Evolutionary conservation across 108 stramenopile genomes (phyloP).

Genomic region (Skeletonema tropicum): DNA sequence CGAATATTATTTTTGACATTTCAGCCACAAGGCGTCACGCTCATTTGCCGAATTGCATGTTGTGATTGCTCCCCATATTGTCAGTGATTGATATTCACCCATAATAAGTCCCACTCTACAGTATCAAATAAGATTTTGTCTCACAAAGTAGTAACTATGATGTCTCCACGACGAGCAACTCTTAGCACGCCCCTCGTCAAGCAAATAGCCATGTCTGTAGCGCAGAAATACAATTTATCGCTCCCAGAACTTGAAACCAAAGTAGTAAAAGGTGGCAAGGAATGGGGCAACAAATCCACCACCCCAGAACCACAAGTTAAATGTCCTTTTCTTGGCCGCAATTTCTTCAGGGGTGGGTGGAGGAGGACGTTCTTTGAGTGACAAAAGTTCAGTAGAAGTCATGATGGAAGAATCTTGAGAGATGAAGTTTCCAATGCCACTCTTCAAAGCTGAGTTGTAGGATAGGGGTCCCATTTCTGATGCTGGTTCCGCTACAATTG

Average conservation of each 20-base stretch:
- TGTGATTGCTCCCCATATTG: not conserved
- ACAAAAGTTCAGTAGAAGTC: slow-evolving; percentile 47
- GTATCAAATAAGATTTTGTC: not conserved
- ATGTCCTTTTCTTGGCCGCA: slow-evolving; percentile 81
- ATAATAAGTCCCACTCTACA: not conserved
- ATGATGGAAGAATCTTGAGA: slow-evolving; percentile 25
- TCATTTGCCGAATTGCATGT: not conserved
- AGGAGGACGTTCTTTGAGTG: slow-evolving; percentile 75
- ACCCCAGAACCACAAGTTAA: slow-evolving; percentile 86
- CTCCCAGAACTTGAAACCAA: slow-evolving; percentile 88
- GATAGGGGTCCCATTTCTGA: slow-evolving; percentile 14
- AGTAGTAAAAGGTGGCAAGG: slow-evolving; percentile 83
- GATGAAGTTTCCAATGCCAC: slow-evolving; percentile 30
- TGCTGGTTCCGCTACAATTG: slow-evolving; percentile 12
- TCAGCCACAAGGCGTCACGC: not conserved
- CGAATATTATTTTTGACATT: slow-evolving; percentile 1
- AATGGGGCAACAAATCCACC: slow-evolving; percentile 90
- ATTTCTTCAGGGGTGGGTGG: slow-evolving; percentile 84
- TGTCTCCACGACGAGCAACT: not conserved
- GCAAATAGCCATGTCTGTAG: not conserved
- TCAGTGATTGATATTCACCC: not conserved
- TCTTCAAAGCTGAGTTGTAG: slow-evolving; percentile 21
- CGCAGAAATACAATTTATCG: slow-evolving; percentile 49
- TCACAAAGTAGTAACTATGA: not conserved
- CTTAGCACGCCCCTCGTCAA: not conserved